A percentile compares a stretch with the other conserved stretches of the same genome.
Conservation (phyloP, 1,284 basidiomycete genomes). For the Trametes polyzona region DNA sequence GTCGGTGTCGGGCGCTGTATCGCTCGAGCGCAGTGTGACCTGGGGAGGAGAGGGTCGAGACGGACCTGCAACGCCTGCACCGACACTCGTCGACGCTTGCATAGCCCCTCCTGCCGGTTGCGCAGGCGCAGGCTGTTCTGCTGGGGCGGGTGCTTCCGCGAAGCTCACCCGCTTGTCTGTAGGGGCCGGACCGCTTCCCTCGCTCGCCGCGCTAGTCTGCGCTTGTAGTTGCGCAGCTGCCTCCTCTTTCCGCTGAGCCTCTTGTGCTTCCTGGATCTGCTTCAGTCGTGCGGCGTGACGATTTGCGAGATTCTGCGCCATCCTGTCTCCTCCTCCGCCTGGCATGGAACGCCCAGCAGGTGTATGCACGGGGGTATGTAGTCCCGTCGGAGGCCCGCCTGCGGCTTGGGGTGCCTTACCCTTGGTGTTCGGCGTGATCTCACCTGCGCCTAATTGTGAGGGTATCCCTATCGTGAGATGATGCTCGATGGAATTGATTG, state of each 20-base stretch:
- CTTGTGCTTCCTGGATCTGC: slow-evolving; percentile 23
- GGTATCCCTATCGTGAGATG: background rate
- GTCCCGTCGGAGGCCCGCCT: slow-evolving; percentile 5
- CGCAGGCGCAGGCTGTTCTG: too few relatives aligned
- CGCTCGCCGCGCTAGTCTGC: background rate
- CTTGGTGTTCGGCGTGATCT: slow-evolving; percentile 28
- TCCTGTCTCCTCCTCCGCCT: slow-evolving; percentile 10
- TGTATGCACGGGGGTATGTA: slow-evolving; percentile 18
- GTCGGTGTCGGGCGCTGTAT: slow-evolving; percentile 18
- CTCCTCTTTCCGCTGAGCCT: slow-evolving; percentile 13
- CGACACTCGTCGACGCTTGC: too few relatives aligned
- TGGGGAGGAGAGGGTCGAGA: slow-evolving; percentile 5
- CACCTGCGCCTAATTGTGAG: slow-evolving; percentile 5
- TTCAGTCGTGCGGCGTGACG: slow-evolving; percentile 22
- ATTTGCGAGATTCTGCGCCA: slow-evolving; percentile 17
- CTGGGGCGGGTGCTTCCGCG: background rate
- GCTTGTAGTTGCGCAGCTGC: slow-evolving; percentile 19
- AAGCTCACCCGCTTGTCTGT: slow-evolving; percentile 14
- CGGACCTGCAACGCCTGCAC: background rate
- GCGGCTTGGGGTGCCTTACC: slow-evolving; percentile 15
- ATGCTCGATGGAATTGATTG: slow-evolving; percentile 3
- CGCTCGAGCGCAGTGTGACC: background rate
- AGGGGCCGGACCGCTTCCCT: background rate
- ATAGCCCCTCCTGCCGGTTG: too few relatives aligned
- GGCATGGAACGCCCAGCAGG: slow-evolving; percentile 3